Evolutionary conservation across 805 yeast species (phyloP), one percentile per base, ranked within the genome.

Genomic region (Saitoella complicata): DNA sequence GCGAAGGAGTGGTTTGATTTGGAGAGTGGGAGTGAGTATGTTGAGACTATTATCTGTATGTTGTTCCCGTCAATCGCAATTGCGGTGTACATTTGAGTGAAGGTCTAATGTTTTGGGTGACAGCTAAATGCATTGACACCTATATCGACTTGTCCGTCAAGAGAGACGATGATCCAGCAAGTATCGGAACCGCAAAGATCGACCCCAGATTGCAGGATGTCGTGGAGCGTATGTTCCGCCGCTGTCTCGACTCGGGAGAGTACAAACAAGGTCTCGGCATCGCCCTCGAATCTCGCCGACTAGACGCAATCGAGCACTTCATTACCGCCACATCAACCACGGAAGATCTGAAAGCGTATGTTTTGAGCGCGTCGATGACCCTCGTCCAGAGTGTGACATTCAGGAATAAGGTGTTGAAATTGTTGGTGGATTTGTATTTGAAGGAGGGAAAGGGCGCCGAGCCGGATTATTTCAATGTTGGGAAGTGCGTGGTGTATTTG

Each of bases 401-500:
- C 66, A 79, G 86, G 63, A 69, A 71, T 34, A 64, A 67, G 47
- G 78, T 79, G 31, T 21, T 39, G 33, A 11, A 29, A 5, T 13
- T 38, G 8, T 8, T 91, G 53, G 81, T 82, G 35, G 58, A 66
- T 29, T 66, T 80, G 44, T 67, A 84, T 45, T 68, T 80, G 46
- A 55, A 69, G 2, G 71, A 80, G 61, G 21, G 21, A 21, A 21
- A 21, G 21, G 21, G 21, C 21, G 62, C 66, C 37, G 63, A 67
- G 46, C 84, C 86, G 40, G 97, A 88, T 58, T 87, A 80, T 64
- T 82, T 80, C 61, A 74, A 86, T 38, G 69, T 85, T 40, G 77
- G 87, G 52, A 87, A 86, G 61, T 78, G 91, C 51, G 79, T 87
- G 40, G 87, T 88, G 37, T 94, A 85, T 61, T 69, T 88, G 58